Evolutionary conservation across 805 yeast genomes (phyloP).

Genomic region (Cyberlindnera subsufficiens): DNA sequence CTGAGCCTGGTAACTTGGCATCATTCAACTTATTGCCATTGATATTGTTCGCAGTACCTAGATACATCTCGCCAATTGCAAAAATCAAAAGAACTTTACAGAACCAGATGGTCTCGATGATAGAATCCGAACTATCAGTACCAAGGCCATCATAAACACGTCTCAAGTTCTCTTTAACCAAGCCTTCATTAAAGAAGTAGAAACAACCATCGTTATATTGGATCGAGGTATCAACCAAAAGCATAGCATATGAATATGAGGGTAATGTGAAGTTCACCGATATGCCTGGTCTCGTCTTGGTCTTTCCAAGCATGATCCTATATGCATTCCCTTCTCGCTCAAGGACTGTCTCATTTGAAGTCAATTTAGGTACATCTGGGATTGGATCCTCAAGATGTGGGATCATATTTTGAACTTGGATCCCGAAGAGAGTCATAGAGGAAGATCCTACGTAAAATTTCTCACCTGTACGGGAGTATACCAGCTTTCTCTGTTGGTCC

Average conservation of each 20-base stretch:
- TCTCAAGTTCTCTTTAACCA: slow-evolving; percentile 61
- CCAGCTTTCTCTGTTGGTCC: slow-evolving; percentile 64
- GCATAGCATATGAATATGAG: slow-evolving; percentile 68
- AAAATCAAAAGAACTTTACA: slow-evolving; percentile 69
- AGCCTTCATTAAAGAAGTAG: slow-evolving; percentile 78
- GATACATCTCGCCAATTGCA: slow-evolving; percentile 78
- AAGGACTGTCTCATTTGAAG: slow-evolving; percentile 45
- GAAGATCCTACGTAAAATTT: slow-evolving; percentile 74
- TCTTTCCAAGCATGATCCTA: slow-evolving; percentile 59
- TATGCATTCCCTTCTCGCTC: slow-evolving; percentile 78
- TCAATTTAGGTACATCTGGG: slow-evolving; percentile 11
- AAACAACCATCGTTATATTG: slow-evolving; percentile 82
- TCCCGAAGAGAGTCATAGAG: slow-evolving; percentile 75
- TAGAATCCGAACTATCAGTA: slow-evolving; percentile 39
- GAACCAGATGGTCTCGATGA: slow-evolving; percentile 74
- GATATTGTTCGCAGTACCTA: slow-evolving; percentile 65
- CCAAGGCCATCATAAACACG: slow-evolving; percentile 47
- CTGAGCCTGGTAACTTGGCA: slow-evolving; percentile 68
- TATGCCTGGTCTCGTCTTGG: slow-evolving; percentile 61
- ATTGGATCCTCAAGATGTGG: slow-evolving; percentile 15
- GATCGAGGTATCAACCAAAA: slow-evolving; percentile 68
- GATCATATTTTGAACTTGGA: slow-evolving; percentile 67
- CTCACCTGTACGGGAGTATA: slow-evolving; percentile 72
- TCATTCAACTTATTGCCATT: slow-evolving; percentile 37
- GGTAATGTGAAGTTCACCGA: slow-evolving; percentile 71